These are phyloP conservation scores for Fusarium sp. DNA, from an alignment of 2,329 filamentous ascomycete species.

Conservation along the genomic window DNA sequence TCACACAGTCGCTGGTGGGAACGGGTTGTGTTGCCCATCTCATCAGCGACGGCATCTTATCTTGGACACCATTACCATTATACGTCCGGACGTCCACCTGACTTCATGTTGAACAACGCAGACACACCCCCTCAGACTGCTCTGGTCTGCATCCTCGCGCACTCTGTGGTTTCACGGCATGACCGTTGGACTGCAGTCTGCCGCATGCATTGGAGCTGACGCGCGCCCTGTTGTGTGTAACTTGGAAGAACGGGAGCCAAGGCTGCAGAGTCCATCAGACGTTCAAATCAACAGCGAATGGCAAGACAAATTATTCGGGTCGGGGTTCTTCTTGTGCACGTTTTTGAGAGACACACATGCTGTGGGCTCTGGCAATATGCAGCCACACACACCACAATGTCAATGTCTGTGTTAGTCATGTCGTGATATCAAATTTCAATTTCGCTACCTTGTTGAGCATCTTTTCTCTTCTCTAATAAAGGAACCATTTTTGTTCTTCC, in stretches of 20 bases:
- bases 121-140: slow-evolving; percentile 22
- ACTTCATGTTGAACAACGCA: slow-evolving; percentile 30
- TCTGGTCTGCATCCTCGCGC: slow-evolving; percentile 5
- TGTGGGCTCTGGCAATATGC: background rate
- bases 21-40: slow-evolving; percentile 11
- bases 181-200: slow-evolving; percentile 32
- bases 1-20: background rate
- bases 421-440: background rate
- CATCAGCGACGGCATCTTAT: slow-evolving; percentile 31
- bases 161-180: slow-evolving; percentile 32
- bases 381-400: background rate
- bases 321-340: background rate
- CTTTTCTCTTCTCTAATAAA: background rate
- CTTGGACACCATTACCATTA: slow-evolving; percentile 21
- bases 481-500: background rate
- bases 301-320: background rate
- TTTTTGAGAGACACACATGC: background rate
- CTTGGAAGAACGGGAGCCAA: slow-evolving; percentile 1
- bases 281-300: background rate
- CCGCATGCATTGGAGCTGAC: slow-evolving; percentile 35
- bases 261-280: background rate
- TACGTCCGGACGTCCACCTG: background rate
- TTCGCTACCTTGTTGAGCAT: slow-evolving; percentile 1
- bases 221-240: slow-evolving; percentile 32
- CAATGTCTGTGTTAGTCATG: background rate